Evolutionary conservation across 768 basidiomycete species (phyloP).

Genomic region (Symmetrospora coprosmae): DNA sequence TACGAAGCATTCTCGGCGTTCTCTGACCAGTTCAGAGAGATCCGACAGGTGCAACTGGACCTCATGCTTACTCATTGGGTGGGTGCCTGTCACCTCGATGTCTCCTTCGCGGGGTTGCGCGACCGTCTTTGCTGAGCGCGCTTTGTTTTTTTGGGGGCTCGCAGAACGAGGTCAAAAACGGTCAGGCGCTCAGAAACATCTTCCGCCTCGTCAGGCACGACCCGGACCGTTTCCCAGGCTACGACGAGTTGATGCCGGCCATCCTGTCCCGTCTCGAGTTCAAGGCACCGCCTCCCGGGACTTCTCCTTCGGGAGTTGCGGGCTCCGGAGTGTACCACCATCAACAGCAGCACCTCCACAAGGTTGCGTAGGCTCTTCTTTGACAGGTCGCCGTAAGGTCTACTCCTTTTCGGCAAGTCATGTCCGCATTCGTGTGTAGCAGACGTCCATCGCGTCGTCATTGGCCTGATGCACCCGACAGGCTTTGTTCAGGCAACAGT

Average conservation of each 20-base stretch:
- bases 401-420: too few relatives aligned
- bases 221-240: conserved; percentile 33
- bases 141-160: conserved; percentile 28
- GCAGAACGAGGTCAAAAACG: conserved; percentile 37
- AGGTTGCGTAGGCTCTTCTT: too few relatives aligned
- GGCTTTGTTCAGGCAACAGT: too few relatives aligned
- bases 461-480: too few relatives aligned
- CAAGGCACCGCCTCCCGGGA: too few relatives aligned
- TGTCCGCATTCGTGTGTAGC: too few relatives aligned
- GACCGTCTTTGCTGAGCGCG: conserved; percentile 24
- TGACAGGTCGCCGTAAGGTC: too few relatives aligned
- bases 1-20: conserved; percentile 41
- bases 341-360: too few relatives aligned
- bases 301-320: too few relatives aligned
- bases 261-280: conserved; percentile 32
- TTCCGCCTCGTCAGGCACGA: conserved; percentile 36
- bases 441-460: too few relatives aligned
- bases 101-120: neutral
- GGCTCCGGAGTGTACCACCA: too few relatives aligned
- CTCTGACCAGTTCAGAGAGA: conserved; percentile 38
- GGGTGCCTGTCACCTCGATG: neutral
- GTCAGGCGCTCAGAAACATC: conserved; percentile 37
- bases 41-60: conserved; percentile 36
- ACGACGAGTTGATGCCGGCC: conserved; percentile 36
- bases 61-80: conserved; percentile 31